Base-by-base conservation (phyloP, 108 stramenopile genomes). In the Conticribra weissflogii region DNA sequence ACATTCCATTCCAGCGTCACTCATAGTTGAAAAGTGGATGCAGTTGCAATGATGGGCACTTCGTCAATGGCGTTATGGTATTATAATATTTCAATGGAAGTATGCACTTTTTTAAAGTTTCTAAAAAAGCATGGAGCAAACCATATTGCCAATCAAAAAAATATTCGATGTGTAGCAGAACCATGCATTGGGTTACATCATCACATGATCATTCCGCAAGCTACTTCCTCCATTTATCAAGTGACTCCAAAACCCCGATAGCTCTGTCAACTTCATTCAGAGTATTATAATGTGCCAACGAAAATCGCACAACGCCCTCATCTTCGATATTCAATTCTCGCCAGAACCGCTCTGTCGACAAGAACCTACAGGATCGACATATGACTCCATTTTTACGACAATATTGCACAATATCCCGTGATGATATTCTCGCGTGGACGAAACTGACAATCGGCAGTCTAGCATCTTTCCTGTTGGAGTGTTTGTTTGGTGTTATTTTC, bases 231-330 rank as follows among this genome's bases (percentile, higher is more conserved):
- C 77, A 96, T 75, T 83, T 86, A 23, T 68, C 52, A 12, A 93
- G 64, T 29, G 71, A 61, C 49, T 85, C 76, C 51, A 88, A 59
- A 46, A 84, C 71, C 18, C 70, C 54, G 7, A 87, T 55, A 8
- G 80, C 59, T 48, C 58, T 49, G 49, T 89, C 54, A 24, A 90
- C 82, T 70, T 95, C 94, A 8, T 71, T 48, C 2, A 54, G 27
- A 33, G 77, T 87, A 34, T 91, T 91, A 66, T 94, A 94, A 63
- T 94, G 93, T 7, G 81, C 88, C 34, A 94, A 63, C 24, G 93
- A 94, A 48, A 91, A 76, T 0, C 93, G 85, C 18, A 91, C 83
- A 21, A 91, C 72, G 2, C 78, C 84, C 19, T 77, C 12, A 21
- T 72, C 44, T 12, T 68, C 61, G 31, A 84, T 71, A 5, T 34